phyloP scores from a whole-genome alignment of 2,329 filamentous ascomycete species.

The Trichoderma koningiopsis region DNA sequence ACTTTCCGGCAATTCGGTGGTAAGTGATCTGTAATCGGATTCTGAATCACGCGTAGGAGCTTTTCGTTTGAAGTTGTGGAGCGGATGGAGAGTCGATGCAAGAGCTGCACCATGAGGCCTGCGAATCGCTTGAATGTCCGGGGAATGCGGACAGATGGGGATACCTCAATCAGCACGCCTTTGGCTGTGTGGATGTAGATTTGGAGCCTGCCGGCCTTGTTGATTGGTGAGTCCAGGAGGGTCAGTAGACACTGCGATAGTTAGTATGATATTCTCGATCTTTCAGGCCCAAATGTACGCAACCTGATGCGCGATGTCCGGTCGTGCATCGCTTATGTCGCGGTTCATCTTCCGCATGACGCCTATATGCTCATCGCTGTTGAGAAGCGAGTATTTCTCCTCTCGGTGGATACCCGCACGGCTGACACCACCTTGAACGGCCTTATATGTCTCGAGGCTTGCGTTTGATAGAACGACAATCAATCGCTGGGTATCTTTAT shows the following conservation, averaged over 20 bases:
- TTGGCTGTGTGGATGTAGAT: slow-evolving; percentile 99
- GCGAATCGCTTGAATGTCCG: slow-evolving; percentile 99
- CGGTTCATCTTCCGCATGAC: slow-evolving; percentile 99
- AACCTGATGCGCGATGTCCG: slow-evolving; percentile 99
- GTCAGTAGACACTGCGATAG: slow-evolving; percentile 83
- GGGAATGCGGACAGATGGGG: slow-evolving; percentile 95
- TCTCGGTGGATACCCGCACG: slow-evolving; percentile 70
- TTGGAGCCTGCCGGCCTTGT: slow-evolving; percentile 96
- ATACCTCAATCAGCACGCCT: slow-evolving; percentile 95
- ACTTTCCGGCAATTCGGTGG: slow-evolving; percentile 98
- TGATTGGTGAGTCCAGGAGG: slow-evolving; percentile 94
- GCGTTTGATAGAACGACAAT: slow-evolving; percentile 98
- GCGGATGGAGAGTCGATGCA: slow-evolving; percentile 93
- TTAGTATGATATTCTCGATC: slow-evolving; percentile 52
- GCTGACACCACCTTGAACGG: slow-evolving; percentile 70
- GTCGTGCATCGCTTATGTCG: slow-evolving; percentile 95
- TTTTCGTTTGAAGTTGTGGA: slow-evolving; percentile 98
- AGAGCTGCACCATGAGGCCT: slow-evolving; percentile 95
- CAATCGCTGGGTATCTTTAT: slow-evolving; percentile 88
- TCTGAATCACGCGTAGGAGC: slow-evolving; percentile 94
- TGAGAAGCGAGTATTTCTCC: slow-evolving; percentile 95
- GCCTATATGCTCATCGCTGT: slow-evolving; percentile 98
- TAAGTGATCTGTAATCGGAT: slow-evolving; percentile 95
- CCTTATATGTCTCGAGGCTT: slow-evolving; percentile 96
- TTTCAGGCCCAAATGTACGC: slow-evolving; percentile 34